Evolutionary conservation across 495 filamentous ascomycete genomes (phyloP).

Genomic region (Xylaria bambusicola): DNA sequence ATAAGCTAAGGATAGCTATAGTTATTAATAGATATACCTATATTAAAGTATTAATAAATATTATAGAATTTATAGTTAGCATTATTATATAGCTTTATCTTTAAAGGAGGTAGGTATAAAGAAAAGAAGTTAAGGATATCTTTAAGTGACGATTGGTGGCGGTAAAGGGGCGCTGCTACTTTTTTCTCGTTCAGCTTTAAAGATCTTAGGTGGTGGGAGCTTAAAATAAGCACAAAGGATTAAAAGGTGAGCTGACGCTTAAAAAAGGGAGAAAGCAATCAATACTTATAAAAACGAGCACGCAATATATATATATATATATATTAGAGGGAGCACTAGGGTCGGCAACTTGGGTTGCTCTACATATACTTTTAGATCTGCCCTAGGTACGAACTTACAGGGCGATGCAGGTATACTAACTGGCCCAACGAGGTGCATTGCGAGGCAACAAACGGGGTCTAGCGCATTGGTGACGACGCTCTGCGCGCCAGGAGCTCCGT

Average conservation of each 20-base stretch:
- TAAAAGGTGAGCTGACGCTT: background rate
- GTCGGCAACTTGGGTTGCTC: no score
- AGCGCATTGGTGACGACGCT: background rate
- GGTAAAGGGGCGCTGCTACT: no score
- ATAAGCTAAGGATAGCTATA: no score
- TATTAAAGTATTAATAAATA: no score
- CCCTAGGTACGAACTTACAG: background rate
- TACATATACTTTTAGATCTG: no score
- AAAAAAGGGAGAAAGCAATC: conserved; percentile 5
- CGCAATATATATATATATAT: background rate
- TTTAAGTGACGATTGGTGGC: no score
- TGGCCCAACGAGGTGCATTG: background rate
- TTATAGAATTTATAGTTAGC: no score
- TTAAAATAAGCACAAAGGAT: background rate
- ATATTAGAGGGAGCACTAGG: no score
- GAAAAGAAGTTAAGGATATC: no score
- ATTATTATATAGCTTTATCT: no score
- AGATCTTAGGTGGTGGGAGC: background rate
- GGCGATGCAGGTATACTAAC: background rate
- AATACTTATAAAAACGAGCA: background rate
- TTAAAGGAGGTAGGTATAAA: no score
- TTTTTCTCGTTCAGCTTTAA: background rate
- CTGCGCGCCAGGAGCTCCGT: background rate
- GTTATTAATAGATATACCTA: no score
- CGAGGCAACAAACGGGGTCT: conserved; percentile 1